A percentile compares a stretch with the other conserved stretches of the same genome.
Evolutionary conservation across 345 rosid species (phyloP).

Genomic region (Combretum micranthum): DNA sequence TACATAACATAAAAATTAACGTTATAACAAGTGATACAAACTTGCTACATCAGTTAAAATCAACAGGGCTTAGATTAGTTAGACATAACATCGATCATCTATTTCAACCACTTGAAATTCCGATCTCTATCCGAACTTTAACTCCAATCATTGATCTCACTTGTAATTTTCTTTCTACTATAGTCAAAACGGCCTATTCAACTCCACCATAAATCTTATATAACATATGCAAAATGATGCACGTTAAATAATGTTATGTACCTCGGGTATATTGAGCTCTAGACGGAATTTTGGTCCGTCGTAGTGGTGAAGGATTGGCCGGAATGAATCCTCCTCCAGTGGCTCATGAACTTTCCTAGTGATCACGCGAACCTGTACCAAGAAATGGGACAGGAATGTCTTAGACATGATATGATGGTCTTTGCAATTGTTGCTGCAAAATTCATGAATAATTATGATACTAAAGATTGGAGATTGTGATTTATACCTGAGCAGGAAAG

Average conservation of each 20-base stretch:
- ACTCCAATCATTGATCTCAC: too few relatives aligned
- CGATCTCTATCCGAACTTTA: too few relatives aligned
- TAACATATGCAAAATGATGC: too few relatives aligned
- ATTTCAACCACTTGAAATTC: too few relatives aligned
- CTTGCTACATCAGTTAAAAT: background rate
- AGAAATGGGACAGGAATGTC: background rate
- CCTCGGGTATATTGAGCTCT: conserved; percentile 21
- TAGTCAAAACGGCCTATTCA: too few relatives aligned
- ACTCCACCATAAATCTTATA: too few relatives aligned
- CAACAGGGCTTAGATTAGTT: too few relatives aligned
- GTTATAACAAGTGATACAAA: too few relatives aligned
- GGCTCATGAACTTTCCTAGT: conserved; percentile 16
- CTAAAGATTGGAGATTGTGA: background rate
- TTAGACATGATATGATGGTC: background rate
- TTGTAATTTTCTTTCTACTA: too few relatives aligned
- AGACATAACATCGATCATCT: too few relatives aligned
- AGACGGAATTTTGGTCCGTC: conserved; percentile 24
- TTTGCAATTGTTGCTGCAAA: background rate
- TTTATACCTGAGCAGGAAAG: conserved; percentile 22
- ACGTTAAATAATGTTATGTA: background rate
- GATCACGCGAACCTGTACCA: conserved; percentile 10
- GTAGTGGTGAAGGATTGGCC: conserved; percentile 22
- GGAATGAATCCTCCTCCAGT: conserved; percentile 20
- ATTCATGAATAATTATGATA: background rate
- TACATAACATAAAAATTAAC: too few relatives aligned